phyloP scores from a whole-genome alignment of 106 monocot genomes.

The Hemerocallis citrina region DNA sequence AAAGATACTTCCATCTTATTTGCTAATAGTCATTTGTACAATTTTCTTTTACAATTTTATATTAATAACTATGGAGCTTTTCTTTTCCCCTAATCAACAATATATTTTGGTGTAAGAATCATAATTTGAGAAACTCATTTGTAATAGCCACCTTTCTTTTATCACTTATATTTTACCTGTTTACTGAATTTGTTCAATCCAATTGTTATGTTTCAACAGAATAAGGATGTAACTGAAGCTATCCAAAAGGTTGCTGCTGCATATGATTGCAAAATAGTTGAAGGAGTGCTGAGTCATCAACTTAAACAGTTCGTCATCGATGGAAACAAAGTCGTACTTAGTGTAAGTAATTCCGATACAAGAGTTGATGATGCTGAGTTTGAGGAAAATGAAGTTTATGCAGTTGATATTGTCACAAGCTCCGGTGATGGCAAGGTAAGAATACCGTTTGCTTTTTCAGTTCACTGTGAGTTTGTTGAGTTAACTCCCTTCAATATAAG shows the following conservation, averaged over 20 bases:
- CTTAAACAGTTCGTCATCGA: constrained; percentile 94
- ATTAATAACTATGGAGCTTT: not conserved
- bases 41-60: not conserved
- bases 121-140: too few relatives aligned
- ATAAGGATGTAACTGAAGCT: constrained; percentile 87
- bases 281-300: constrained; percentile 94
- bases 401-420: constrained; percentile 80
- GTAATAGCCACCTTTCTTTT: not conserved
- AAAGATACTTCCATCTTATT: too few relatives aligned
- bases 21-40: not conserved
- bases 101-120: too few relatives aligned
- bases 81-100: not conserved
- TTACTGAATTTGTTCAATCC: not conserved
- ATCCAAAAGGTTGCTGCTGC: constrained; percentile 96
- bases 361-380: constrained; percentile 93
- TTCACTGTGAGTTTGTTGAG: not conserved
- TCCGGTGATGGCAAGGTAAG: constrained; percentile 89
- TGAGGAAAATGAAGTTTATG: constrained; percentile 96
- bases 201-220: constrained; percentile 35
- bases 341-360: constrained; percentile 64
- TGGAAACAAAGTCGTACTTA: constrained; percentile 86
- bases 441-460: not conserved
- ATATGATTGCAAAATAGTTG: constrained; percentile 95
- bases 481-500: not conserved
- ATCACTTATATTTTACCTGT: not conserved